Conservation (phyloP, 352 stramenopile genomes). For the Thraustochytrium sp. region DNA sequence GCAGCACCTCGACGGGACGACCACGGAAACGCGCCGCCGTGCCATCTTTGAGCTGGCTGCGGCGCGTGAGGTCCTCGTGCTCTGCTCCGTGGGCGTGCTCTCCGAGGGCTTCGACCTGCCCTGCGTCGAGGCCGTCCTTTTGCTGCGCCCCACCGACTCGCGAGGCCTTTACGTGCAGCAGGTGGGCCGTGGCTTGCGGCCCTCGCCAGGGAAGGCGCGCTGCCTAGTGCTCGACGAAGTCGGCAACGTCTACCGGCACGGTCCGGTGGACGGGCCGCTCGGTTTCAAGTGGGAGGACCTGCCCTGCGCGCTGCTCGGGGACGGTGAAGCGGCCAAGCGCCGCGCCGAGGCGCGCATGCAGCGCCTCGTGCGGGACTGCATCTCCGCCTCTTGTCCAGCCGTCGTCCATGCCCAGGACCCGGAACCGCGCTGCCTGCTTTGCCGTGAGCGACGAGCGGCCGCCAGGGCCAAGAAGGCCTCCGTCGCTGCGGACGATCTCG, state of each 20-base stretch:
- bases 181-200: slow-evolving; percentile 32
- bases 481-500: not conserved
- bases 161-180: slow-evolving; percentile 43
- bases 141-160: slow-evolving; percentile 33
- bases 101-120: slow-evolving; percentile 45
- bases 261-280: not conserved
- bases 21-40: not conserved
- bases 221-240: slow-evolving; percentile 37
- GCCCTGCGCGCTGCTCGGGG: not conserved
- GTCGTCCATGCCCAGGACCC: not conserved
- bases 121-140: not conserved
- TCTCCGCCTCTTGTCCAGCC: not conserved
- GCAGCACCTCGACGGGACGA: slow-evolving; percentile 31
- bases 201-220: not conserved
- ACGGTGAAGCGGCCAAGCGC: not conserved
- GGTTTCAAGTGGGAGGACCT: slow-evolving; percentile 18
- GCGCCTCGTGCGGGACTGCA: not conserved
- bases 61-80: not conserved
- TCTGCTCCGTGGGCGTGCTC: slow-evolving; percentile 41
- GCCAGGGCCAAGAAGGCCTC: not conserved
- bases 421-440: not conserved
- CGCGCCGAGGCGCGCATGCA: not conserved
- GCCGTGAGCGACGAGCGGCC: not conserved
- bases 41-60: not conserved
- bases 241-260: slow-evolving; percentile 31